phyloP scores from a whole-genome alignment of 495 filamentous ascomycete species.

The Penicillium nucicola region DNA sequence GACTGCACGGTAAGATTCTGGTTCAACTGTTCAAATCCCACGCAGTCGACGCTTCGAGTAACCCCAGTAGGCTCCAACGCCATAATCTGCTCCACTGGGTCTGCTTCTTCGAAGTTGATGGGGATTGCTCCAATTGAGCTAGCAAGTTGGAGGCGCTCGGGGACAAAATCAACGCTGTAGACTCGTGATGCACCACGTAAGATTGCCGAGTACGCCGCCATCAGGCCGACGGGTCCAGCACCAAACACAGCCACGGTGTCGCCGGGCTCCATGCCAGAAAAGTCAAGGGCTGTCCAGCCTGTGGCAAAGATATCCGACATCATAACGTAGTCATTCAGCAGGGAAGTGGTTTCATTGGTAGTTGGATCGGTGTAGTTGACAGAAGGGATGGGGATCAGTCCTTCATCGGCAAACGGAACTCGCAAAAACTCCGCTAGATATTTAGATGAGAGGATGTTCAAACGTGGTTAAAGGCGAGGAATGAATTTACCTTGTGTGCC shows the following conservation, averaged over 20 bases:
- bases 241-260: conserved; percentile 40
- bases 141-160: conserved; percentile 47
- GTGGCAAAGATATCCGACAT: conserved; percentile 35
- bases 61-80: too few relatives aligned
- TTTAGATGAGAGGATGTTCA: neutral
- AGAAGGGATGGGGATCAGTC: conserved; percentile 21
- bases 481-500: conserved; percentile 1
- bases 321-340: conserved; percentile 33
- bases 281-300: conserved; percentile 25
- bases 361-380: neutral
- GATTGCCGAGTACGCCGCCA: conserved; percentile 35
- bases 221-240: conserved; percentile 37
- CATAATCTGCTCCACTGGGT: too few relatives aligned
- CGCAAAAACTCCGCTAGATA: conserved; percentile 27
- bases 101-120: too few relatives aligned
- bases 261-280: conserved; percentile 30
- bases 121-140: too few relatives aligned
- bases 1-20: too few relatives aligned
- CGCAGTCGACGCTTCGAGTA: too few relatives aligned
- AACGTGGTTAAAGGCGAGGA: neutral
- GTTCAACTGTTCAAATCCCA: too few relatives aligned
- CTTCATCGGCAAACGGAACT: conserved; percentile 30
- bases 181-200: conserved; percentile 40
- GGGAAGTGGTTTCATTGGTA: too few relatives aligned
- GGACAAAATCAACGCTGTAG: conserved; percentile 48